Percentiles rank a stretch among this genome's conserved stretches.
Evolutionary conservation across 2,329 filamentous ascomycete genomes (phyloP).

Genomic region (Epichloe festucae): DNA sequence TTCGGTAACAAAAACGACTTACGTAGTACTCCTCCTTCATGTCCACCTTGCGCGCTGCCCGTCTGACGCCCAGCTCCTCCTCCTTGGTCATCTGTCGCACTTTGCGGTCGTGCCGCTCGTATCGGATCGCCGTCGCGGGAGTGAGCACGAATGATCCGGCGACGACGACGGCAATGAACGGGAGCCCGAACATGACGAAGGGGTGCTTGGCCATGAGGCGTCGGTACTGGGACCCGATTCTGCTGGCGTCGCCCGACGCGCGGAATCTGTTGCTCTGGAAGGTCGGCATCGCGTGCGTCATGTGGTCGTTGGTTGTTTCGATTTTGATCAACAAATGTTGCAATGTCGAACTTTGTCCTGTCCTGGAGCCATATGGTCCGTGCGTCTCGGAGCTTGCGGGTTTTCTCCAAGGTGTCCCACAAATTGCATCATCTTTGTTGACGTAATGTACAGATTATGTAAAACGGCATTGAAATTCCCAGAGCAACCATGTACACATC

Average conservation of each 20-base stretch:
- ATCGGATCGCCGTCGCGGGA: conserved; percentile 82
- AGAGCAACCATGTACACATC: too few relatives aligned
- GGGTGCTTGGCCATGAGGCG: conserved; percentile 62
- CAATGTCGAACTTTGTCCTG: too few relatives aligned
- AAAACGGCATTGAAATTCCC: too few relatives aligned
- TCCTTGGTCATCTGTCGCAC: conserved; percentile 75
- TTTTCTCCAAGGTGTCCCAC: too few relatives aligned
- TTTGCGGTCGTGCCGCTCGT: conserved; percentile 85
- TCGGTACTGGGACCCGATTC: conserved; percentile 66
- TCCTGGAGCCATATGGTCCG: too few relatives aligned
- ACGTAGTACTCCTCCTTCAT: conserved; percentile 83
- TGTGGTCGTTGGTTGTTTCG: background rate
- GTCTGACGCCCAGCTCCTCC: conserved; percentile 73
- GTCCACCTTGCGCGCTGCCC: conserved; percentile 56
- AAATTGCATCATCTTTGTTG: too few relatives aligned
- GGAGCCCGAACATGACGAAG: conserved; percentile 85
- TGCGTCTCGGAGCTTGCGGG: too few relatives aligned
- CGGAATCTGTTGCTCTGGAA: conserved; percentile 64
- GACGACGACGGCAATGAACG: conserved; percentile 81
- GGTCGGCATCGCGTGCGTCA: conserved; percentile 22
- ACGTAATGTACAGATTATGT: too few relatives aligned
- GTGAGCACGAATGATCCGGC: conserved; percentile 90
- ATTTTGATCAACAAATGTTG: too few relatives aligned
- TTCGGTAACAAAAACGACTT: conserved; percentile 22
- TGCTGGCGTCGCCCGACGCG: conserved; percentile 49